phyloP scores from a whole-genome alignment of 768 basidiomycete species.

The Hericium rajendrae region DNA sequence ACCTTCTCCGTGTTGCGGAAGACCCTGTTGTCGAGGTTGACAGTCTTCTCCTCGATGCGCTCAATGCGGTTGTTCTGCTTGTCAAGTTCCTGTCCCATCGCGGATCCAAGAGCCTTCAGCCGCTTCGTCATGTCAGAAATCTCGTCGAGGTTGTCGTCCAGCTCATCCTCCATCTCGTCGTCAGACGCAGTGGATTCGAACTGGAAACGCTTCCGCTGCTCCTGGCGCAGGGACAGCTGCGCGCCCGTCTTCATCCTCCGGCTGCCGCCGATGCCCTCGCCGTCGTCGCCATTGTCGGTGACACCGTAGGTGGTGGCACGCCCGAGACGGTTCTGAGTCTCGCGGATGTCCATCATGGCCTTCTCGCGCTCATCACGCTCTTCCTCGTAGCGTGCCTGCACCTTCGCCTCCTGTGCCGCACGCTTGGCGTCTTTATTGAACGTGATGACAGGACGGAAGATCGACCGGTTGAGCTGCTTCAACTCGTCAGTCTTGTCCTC shows the following conservation, averaged over 20 bases:
- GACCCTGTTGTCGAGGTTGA: constrained; percentile 62
- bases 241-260: constrained; percentile 35
- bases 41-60: constrained; percentile 70
- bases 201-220: constrained; percentile 75
- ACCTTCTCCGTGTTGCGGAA: constrained; percentile 79
- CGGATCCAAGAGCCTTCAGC: constrained; percentile 67
- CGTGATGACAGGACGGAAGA: constrained; percentile 86
- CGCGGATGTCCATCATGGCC: constrained; percentile 76
- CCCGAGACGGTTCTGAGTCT: constrained; percentile 80
- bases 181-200: constrained; percentile 88
- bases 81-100: constrained; percentile 85
- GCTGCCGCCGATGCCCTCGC: constrained; percentile 27
- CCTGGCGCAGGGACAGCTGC: constrained; percentile 48
- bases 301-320: constrained; percentile 55
- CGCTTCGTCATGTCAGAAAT: constrained; percentile 68
- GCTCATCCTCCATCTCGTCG: constrained; percentile 89
- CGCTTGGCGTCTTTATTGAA: constrained; percentile 93
- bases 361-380: constrained; percentile 79
- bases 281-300: constrained; percentile 33
- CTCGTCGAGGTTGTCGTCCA: constrained; percentile 88
- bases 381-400: constrained; percentile 79
- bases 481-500: constrained; percentile 90
- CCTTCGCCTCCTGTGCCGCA: constrained; percentile 73
- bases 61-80: constrained; percentile 76
- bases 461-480: constrained; percentile 88